Percentiles rank a stretch among this genome's conserved stretches.
Conservation (phyloP, 495 filamentous ascomycete species). For the Penicillium turbatum region DNA sequence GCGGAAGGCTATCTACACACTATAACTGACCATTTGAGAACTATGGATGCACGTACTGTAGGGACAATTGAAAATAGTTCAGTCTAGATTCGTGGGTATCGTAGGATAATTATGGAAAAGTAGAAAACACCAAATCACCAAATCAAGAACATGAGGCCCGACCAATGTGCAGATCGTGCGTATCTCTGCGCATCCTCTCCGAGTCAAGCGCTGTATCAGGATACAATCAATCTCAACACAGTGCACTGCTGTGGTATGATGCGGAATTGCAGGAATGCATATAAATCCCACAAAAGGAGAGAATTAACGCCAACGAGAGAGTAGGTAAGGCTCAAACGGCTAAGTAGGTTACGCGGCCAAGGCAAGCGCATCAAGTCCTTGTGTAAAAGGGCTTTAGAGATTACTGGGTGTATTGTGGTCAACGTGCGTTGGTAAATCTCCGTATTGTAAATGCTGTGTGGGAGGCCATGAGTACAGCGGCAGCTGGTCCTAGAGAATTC, state of each 20-base stretch:
- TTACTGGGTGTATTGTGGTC: too few species aligned
- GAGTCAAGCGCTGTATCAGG: not conserved
- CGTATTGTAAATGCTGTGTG: not conserved
- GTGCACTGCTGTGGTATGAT: not conserved
- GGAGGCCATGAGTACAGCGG: conserved; percentile 4
- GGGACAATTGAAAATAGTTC: not conserved
- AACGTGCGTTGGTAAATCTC: not conserved
- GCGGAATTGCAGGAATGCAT: not conserved
- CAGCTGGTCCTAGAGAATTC: not conserved
- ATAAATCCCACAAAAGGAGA: not conserved
- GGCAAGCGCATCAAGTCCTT: not conserved
- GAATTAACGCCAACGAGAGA: too few species aligned
- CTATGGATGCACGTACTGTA: not conserved
- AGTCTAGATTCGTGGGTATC: not conserved
- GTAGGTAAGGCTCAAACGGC: not conserved
- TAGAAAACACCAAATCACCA: not conserved
- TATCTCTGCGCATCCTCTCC: not conserved
- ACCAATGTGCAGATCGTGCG: not conserved
- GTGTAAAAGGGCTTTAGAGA: too few species aligned
- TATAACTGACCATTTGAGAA: not conserved
- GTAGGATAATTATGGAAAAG: not conserved
- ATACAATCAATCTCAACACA: not conserved
- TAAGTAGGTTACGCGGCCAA: not conserved
- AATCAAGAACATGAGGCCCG: too few species aligned
- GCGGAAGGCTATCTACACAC: not conserved